A percentile compares a stretch with the other conserved stretches of the same genome.
Conservation (phyloP, 495 filamentous ascomycete genomes). For the Neurospora tetrasperma region DNA sequence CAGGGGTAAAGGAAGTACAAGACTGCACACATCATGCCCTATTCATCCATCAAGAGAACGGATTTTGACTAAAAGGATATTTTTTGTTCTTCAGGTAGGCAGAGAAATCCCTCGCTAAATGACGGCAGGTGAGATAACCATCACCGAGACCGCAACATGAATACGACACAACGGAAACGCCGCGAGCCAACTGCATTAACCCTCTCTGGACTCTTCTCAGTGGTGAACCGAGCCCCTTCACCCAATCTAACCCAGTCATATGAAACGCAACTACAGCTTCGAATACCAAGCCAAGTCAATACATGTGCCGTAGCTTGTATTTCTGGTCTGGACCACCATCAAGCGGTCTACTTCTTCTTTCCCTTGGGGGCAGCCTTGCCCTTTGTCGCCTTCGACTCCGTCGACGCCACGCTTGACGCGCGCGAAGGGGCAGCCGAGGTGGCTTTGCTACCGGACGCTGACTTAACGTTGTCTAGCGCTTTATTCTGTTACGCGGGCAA, state of each 20-base stretch:
- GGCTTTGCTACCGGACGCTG: constrained; percentile 39
- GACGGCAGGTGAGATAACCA: not conserved
- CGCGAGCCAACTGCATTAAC: not conserved
- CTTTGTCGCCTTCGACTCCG: constrained; percentile 34
- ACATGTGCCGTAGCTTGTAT: not conserved
- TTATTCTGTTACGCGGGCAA: constrained; percentile 41
- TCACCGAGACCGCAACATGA: not conserved
- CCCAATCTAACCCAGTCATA: not conserved
- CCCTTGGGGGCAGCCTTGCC: constrained; percentile 34
- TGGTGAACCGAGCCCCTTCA: not conserved
- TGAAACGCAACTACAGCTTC: not conserved
- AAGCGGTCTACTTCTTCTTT: constrained; percentile 41
- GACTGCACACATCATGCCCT: not conserved
- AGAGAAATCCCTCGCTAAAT: not conserved
- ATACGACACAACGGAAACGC: not conserved
- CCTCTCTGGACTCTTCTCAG: not conserved
- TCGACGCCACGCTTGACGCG: constrained; percentile 43
- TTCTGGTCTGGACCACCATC: not conserved
- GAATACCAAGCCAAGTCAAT: not conserved
- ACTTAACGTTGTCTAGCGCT: constrained; percentile 52
- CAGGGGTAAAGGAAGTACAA: not conserved
- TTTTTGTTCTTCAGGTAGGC: not conserved
- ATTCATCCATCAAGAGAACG: not conserved
- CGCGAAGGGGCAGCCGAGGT: constrained; percentile 44
- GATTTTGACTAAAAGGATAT: not conserved